Base-by-base conservation (phyloP, 192 early-diverging fungal genomes). In the Backusella australiensis region DNA sequence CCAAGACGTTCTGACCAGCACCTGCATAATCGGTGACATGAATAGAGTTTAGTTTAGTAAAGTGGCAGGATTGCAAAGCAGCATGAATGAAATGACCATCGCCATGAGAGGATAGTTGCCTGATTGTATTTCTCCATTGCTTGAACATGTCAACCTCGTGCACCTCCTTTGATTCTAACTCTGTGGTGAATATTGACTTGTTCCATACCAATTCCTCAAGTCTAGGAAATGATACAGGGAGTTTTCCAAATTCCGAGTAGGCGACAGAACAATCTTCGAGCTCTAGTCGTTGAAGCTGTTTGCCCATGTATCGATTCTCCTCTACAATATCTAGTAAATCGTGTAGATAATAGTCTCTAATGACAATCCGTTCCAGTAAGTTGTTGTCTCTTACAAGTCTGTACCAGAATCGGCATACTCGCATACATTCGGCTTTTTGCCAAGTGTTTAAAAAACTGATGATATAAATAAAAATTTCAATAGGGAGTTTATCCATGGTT, bases 1-100 rank as follows among this genome's bases (percentile, higher is more conserved):
- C 56, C 56, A 63, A 63, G 23, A 63, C 12, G 26, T 63, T 63
- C 9, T 63, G 56, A 14, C 56, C 56, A 14, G 56, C 56, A 63
- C 56, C 56, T 63, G 56, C 56, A 63, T 63, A 63, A 63, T 63
- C 56, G 23, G 23, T 63, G 11, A 63, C 56, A 29, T 63, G 56
- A 63, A 63, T 63, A 63, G 23, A 63, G n/a, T 23, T 63, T 11
- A 63, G 56, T 63, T 63, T 63, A 63, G 56, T 63, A 63, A 63
- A 63, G 4, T 29, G 7, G 56, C 56, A 63, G 2, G 56, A 63
- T 2, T 63, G 56, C n/a, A 63, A 29, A 14, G 56, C 56, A 63
- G 56, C 56, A 7, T 63, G 56, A 29, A 63, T 63, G 56, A 63
- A 1, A 63, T 63, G 21, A 29, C 56, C 56, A 63, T 63, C 56